Conservation (phyloP, 1,139 yeast species). For the Blastobotrys apis region DNA sequence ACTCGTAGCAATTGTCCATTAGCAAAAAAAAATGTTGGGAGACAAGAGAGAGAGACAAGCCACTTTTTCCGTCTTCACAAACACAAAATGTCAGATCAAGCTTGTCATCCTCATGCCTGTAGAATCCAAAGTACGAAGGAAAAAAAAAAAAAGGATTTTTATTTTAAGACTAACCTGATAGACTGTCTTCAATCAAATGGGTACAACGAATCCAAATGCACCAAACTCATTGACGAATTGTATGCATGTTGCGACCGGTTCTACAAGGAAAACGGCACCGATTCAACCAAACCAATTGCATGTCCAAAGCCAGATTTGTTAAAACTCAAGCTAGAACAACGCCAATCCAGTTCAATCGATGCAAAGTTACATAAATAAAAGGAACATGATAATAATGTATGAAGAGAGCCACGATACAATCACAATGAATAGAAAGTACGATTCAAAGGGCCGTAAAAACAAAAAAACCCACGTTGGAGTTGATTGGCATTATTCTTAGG, state of each 20-base stretch:
- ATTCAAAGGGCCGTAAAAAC: conserved; percentile 27
- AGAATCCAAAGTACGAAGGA: conserved; percentile 48
- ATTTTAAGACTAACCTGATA: conserved; percentile 15
- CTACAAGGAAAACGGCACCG: conserved; percentile 51
- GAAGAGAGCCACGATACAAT: conserved; percentile 27
- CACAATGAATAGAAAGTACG: conserved; percentile 18
- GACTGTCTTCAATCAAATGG: conserved; percentile 50
- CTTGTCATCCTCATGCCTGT: conserved; percentile 59
- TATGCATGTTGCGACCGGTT: conserved; percentile 60
- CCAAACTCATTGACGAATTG: conserved; percentile 52
- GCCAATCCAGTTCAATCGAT: conserved; percentile 33
- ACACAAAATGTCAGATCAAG: conserved; percentile 5
- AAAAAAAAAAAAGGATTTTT: too few relatives aligned
- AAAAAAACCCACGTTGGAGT: not conserved
- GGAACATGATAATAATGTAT: conserved; percentile 17
- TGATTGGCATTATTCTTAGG: conserved; percentile 11
- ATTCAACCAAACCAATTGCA: conserved; percentile 50
- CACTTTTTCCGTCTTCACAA: not conserved
- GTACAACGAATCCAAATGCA: conserved; percentile 62
- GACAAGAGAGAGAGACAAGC: too few relatives aligned
- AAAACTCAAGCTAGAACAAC: conserved; percentile 52
- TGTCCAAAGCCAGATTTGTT: conserved; percentile 60
- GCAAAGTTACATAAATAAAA: conserved; percentile 22
- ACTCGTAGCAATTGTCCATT: conserved; percentile 12
- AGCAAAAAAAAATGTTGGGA: not conserved